Base-by-base conservation (phyloP, 2,329 filamentous ascomycete genomes). In the Niveomyces coronatus region DNA sequence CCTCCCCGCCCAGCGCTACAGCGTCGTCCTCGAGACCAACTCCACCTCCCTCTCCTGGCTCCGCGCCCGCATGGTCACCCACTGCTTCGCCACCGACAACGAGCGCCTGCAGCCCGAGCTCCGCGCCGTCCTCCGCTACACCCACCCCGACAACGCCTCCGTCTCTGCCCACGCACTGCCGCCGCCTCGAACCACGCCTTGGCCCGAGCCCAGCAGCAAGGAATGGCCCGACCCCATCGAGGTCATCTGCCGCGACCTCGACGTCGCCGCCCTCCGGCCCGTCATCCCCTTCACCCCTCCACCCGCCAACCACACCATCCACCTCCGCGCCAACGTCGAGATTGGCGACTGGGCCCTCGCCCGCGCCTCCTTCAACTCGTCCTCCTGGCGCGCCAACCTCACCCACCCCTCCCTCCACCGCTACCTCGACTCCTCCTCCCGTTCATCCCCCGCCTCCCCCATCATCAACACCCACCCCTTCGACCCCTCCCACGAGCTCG, bases 1-100 rank as follows among this genome's bases (percentile, higher is more conserved):
- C 16, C 70, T 77, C 7, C 79, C 80, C 2, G 81, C 80, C 0
- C 82, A 86, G 51, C 70, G 82, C 11, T 85, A 84, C 49, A 82
- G 79, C 48, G 65, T 81, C 11, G 56, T 85, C 0, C 49, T 86
- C 1, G 71, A 72, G 2, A 67, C 78, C 5, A 77, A 79, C 50
- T 70, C 71, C 34, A 66, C 68, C 3, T 62, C 64, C 0, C 53
- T 73, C 7, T 85, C 79, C 50, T 81, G 80, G 61, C 68, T 85
- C 45, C 66, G 79, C 16, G 76, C 77, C 0, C 65, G 50, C 1
- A 64, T 64, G 58, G 51, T 63, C 3, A 55, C 60, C 0, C 57
- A 61, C 31, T 64, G 61, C 39, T 63, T 64, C 37, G 53, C 52
- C 4, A 51, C 45, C 1, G 44, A 51, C 3, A 64, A 63, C 5